Base-by-base conservation (phyloP, 805 yeast genomes). In the Candida hispaniensis region DNA sequence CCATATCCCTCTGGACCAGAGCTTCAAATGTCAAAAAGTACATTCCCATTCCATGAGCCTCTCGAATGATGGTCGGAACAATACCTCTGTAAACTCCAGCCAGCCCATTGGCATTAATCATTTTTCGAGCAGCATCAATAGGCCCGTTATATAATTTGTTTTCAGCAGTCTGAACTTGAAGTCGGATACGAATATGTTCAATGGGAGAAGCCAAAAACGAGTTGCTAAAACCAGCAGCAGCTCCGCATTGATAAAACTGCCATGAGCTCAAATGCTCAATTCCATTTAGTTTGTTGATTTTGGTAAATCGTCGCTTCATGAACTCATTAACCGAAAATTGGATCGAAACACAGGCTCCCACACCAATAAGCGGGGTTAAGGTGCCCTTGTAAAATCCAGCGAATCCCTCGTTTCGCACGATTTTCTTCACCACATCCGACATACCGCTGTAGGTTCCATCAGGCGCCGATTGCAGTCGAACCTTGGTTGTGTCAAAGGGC, bases 291-390 rank as follows among this genome's bases (percentile, higher is more conserved):
- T 67, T 69, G 44, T 68, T 67, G 14, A 52, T 52, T 33, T 60
- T 61, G 27, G 52, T 56, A 51, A 79, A 85, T 41, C 66, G 61
- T 49, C 96, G 67, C 60, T 91, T 91, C 94, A 88, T 83, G 50
- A 68, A 78, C 56, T 91, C 97, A 51, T 86, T 86, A 21, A 83
- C 93, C 28, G 94, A 91, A 52, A 91, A 91, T 58, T 91, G 98
- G 24, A 88, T 80, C 6, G 94, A 81, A 8, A 91, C 96, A 65
- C 96, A 86, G 0, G 94, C 94, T 34, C 98, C 98, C n/a, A 88
- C 66, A 8, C 98, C 98, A 20, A 88, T 56, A 47, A 91, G 64
- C 13, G 98, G 98, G 1, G 96, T 86, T 47, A 85, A 50, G 1
- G 95, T 85, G 20, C 98, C 98, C 57, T 93, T 76, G 56, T 91